These are phyloP conservation scores for Escovopsis sp. DNA, from an alignment of 2,329 filamentous ascomycete genomes.

Conservation along the genomic window DNA sequence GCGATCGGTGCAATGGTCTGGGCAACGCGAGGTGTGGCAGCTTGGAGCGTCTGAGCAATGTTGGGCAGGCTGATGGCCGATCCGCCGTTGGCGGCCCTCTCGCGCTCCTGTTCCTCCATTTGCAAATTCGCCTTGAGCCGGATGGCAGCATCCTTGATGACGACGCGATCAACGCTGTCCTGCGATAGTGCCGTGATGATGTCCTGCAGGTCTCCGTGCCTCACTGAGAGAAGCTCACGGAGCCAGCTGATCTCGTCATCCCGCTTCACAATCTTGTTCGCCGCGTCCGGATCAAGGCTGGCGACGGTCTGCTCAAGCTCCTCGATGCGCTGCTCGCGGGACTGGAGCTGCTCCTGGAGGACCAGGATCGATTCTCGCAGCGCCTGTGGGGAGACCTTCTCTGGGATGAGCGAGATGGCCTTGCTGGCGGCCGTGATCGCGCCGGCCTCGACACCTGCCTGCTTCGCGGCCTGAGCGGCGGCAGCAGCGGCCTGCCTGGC, in stretches of 20 bases:
- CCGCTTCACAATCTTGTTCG: conserved; percentile 71
- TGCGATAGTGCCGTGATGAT: conserved; percentile 68
- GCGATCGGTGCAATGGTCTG: conserved; percentile 62
- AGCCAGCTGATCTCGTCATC: conserved; percentile 93
- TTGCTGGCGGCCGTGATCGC: conserved; percentile 10
- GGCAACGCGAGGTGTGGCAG: conserved; percentile 67
- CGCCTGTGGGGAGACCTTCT: conserved; percentile 87
- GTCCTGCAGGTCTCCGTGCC: conserved; percentile 82
- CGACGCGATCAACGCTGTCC: conserved; percentile 60
- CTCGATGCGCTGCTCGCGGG: conserved; percentile 81
- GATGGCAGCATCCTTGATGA: conserved; percentile 80
- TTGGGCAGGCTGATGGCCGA: conserved; percentile 56
- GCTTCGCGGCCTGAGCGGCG: conserved; percentile 60
- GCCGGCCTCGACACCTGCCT: conserved; percentile 28
- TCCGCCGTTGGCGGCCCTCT: conserved; percentile 61
- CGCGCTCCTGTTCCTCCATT: conserved; percentile 94
- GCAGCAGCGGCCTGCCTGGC: conserved; percentile 75
- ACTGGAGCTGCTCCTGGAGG: conserved; percentile 89
- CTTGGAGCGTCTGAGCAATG: conserved; percentile 62
- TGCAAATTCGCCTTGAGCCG: conserved; percentile 86
- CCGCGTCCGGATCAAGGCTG: conserved; percentile 59
- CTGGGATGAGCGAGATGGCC: conserved; percentile 41
- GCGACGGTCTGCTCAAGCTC: conserved; percentile 60
- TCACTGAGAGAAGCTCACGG: conserved; percentile 78
- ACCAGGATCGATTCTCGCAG: conserved; percentile 93